Evolutionary conservation across 2,329 filamentous ascomycete genomes (phyloP).

Genomic region (Pseudocercospora pini-densiflorae): DNA sequence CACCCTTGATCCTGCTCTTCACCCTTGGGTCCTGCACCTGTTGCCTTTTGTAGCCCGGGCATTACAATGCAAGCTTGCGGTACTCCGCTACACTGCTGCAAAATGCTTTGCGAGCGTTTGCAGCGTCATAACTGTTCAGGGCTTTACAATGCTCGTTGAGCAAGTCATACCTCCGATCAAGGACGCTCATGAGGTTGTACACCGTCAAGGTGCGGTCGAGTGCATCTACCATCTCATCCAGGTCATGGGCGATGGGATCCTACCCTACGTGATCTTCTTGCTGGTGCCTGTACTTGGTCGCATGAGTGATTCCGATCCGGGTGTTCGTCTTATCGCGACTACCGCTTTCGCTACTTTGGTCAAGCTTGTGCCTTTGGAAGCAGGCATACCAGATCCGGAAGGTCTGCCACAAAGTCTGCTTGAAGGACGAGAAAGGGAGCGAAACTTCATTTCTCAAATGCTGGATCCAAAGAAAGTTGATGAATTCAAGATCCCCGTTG

Average conservation of each 20-base stretch:
- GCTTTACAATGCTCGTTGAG: conserved; percentile 94
- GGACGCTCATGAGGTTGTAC: conserved; percentile 85
- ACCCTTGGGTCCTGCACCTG: conserved; percentile 80
- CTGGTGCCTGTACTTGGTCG: conserved; percentile 95
- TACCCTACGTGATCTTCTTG: conserved; percentile 98
- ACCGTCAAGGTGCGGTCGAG: conserved; percentile 92
- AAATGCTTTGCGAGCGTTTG: conserved; percentile 98
- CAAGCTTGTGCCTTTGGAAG: conserved; percentile 94
- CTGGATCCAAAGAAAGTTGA: conserved; percentile 97
- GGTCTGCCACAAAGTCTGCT: conserved; percentile 87
- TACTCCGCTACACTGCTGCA: conserved; percentile 94
- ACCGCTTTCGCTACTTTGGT: conserved; percentile 97
- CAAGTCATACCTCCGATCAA: conserved; percentile 89
- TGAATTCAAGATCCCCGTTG: conserved; percentile 88
- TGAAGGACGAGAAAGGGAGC: conserved; percentile 87
- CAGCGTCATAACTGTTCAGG: conserved; percentile 92
- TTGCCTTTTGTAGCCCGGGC: conserved; percentile 87
- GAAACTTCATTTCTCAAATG: conserved; percentile 96
- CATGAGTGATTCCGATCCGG: conserved; percentile 98
- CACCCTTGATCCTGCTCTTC: conserved; percentile 76
- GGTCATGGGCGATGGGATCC: conserved; percentile 94
- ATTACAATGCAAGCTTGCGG: conserved; percentile 83
- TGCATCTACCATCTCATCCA: conserved; percentile 96
- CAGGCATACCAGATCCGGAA: conserved; percentile 94
- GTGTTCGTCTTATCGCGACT: conserved; percentile 90